Evolutionary conservation across 2,329 filamentous ascomycete genomes (phyloP).

Genomic region (Mollisia scopiformis): DNA sequence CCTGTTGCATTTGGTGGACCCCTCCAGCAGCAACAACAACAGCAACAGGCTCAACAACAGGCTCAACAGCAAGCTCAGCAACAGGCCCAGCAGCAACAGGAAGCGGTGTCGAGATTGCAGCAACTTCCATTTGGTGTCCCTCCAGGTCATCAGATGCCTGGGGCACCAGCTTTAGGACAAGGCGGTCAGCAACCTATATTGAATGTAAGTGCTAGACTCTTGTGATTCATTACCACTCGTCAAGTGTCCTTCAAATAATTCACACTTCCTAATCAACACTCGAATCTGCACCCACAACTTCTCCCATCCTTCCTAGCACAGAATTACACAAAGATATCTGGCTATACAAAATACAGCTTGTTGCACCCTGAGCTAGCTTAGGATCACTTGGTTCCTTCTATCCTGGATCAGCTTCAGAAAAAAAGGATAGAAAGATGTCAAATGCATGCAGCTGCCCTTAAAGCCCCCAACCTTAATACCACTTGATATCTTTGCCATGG

Average conservation of each 20-base stretch:
- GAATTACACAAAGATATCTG: too few species aligned
- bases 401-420: background rate
- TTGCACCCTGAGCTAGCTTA: too few species aligned
- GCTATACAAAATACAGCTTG: too few species aligned
- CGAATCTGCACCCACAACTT: too few species aligned
- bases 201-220: slow-evolving; percentile 68
- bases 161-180: slow-evolving; percentile 63
- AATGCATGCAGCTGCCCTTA: slow-evolving; percentile 3
- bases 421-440: slow-evolving; percentile 3
- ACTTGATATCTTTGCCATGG: background rate
- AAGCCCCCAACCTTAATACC: too few species aligned
- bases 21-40: slow-evolving; percentile 37
- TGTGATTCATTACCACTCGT: too few species aligned
- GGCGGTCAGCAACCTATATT: slow-evolving; percentile 80
- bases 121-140: slow-evolving; percentile 57
- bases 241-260: too few species aligned
- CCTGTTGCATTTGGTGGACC: slow-evolving; percentile 72
- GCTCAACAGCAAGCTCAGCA: slow-evolving; percentile 36
- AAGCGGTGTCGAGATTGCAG: slow-evolving; percentile 60
- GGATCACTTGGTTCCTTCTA: background rate
- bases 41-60: slow-evolving; percentile 30
- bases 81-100: slow-evolving; percentile 38
- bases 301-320: too few species aligned
- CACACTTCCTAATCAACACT: too few species aligned
- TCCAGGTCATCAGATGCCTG: slow-evolving; percentile 36